These are phyloP conservation scores for Malassezia japonica DNA, from an alignment of 1,284 basidiomycete species.

Conservation along the genomic window DNA sequence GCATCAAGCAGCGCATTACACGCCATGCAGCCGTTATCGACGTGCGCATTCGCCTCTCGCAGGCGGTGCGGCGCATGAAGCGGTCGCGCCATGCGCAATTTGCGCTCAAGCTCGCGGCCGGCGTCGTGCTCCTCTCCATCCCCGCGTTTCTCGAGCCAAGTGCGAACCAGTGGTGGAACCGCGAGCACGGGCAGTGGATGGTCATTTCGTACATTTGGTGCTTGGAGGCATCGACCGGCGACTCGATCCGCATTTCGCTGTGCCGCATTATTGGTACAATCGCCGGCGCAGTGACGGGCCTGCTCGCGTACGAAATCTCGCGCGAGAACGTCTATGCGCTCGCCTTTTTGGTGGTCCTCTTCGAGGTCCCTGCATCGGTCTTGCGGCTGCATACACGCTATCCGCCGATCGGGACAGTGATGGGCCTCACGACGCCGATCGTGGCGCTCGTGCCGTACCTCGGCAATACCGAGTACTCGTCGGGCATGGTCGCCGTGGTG, in stretches of 20 bases:
- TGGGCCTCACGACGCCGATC: constrained; percentile 40
- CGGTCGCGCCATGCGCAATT: constrained; percentile 51
- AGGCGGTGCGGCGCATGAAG: constrained; percentile 24
- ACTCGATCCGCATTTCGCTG: constrained; percentile 50
- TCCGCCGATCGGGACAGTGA: constrained; percentile 49
- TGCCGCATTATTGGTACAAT: constrained; percentile 51
- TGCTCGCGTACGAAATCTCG: constrained; percentile 49
- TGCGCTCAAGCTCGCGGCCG: constrained; percentile 50
- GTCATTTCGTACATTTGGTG: constrained; percentile 49
- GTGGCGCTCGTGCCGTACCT: constrained; percentile 51
- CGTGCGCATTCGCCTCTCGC: constrained; percentile 21
- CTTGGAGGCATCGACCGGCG: constrained; percentile 52
- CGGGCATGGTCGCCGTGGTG: constrained; percentile 21
- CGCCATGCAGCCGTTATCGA: constrained; percentile 10
- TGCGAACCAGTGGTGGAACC: constrained; percentile 48
- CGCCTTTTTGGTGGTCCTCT: constrained; percentile 48
- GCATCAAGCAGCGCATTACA: not conserved
- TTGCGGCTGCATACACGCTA: constrained; percentile 44
- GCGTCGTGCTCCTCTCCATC: constrained; percentile 50
- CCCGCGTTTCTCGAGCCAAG: constrained; percentile 47
- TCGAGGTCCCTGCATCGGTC: constrained; percentile 48
- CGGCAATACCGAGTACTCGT: constrained; percentile 12
- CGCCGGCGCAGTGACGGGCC: constrained; percentile 49
- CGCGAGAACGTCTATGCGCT: constrained; percentile 51
- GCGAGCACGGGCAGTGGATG: constrained; percentile 50